A percentile compares a stretch with the other conserved stretches of the same genome.
Conservation (phyloP, 140 eudicot species). For the Anethum foeniculum region DNA sequence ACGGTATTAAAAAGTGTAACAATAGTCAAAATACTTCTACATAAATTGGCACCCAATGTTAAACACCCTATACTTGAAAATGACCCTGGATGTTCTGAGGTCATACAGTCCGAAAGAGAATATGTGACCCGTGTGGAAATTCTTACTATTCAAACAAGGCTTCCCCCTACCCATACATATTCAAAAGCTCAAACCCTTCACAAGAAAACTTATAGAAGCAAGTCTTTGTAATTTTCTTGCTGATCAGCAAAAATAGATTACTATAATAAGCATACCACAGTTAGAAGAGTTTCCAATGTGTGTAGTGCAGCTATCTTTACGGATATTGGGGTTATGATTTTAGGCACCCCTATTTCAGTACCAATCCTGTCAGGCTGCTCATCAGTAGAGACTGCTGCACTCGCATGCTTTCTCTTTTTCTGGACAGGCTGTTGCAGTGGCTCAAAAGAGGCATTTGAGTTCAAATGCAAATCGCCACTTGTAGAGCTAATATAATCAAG, state of each 20-base stretch:
- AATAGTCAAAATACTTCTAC: not conserved
- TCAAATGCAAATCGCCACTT: conserved; percentile 18
- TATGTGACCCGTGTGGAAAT: not conserved
- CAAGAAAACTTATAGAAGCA: not conserved
- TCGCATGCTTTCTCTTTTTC: conserved; percentile 74
- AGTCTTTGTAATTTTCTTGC: not conserved
- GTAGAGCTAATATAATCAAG: conserved; percentile 32
- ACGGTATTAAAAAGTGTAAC: not conserved
- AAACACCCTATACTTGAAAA: not conserved
- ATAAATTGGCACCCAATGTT: not conserved
- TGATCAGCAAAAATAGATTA: not conserved
- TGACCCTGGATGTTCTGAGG: not conserved
- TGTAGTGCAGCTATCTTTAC: conserved; percentile 80
- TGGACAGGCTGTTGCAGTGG: conserved; percentile 25
- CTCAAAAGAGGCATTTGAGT: conserved; percentile 24
- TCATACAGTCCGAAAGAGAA: not conserved
- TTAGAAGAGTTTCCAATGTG: conserved; percentile 73
- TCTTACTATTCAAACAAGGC: not conserved
- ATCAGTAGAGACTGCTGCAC: conserved; percentile 19
- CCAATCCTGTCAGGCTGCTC: conserved; percentile 31
- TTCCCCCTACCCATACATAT: not conserved
- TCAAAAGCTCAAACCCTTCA: not conserved
- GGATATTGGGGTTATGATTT: conserved; percentile 30
- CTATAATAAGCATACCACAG: conserved; percentile 47
- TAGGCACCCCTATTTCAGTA: conserved; percentile 20